phyloP scores from a whole-genome alignment of 345 rosid species.

The Sapria himalayana region DNA sequence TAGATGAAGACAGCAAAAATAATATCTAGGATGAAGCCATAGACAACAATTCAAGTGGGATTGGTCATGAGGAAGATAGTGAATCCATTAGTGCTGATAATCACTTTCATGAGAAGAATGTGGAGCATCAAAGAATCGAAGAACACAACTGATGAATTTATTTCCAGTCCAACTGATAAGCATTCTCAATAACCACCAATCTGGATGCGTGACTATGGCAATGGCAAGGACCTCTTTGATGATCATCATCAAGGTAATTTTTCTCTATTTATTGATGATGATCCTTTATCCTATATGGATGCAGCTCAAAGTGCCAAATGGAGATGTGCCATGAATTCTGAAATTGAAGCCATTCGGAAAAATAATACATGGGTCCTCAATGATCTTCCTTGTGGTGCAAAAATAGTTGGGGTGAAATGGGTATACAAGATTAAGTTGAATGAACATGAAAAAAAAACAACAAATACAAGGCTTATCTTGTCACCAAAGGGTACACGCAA shows the following conservation, averaged over 20 bases:
- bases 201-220: constrained; percentile 3
- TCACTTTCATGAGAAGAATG: background rate
- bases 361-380: background rate
- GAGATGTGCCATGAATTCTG: background rate
- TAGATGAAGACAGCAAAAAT: background rate
- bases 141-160: background rate
- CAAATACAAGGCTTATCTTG: background rate
- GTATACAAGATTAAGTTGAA: constrained; percentile 1
- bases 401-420: background rate
- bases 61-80: background rate
- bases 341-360: background rate
- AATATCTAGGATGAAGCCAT: background rate
- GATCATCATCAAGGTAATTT: constrained; percentile 1
- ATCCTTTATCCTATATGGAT: background rate
- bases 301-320: background rate
- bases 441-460: background rate
- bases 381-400: background rate
- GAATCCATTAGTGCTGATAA: background rate
- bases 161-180: background rate
- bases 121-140: background rate
- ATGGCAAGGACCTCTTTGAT: background rate
- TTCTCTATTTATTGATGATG: background rate
- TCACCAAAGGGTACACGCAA: background rate
- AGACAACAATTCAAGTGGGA: background rate
- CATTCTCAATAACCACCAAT: background rate